Evolutionary conservation across 495 filamentous ascomycete genomes (phyloP).

Genomic region (Chlorociboria aeruginascens): DNA sequence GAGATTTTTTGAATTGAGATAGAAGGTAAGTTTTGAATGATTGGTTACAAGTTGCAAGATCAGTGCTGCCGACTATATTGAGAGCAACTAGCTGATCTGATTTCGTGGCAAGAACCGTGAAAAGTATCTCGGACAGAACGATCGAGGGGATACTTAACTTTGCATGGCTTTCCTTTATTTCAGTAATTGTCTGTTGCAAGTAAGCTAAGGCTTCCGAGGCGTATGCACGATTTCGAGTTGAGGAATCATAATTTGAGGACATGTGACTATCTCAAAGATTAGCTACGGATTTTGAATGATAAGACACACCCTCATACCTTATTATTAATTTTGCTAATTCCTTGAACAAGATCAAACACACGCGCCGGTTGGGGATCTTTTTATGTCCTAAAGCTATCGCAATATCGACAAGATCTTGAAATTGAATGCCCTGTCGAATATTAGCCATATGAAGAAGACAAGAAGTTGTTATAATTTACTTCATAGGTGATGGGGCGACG

Average conservation of each 20-base stretch:
- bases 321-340: conserved; percentile 21
- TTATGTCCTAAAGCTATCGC: conserved; percentile 12
- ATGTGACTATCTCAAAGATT: conserved; percentile 18
- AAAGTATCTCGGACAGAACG: conserved; percentile 6
- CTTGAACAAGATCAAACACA: conserved; percentile 18
- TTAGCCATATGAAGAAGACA: neutral
- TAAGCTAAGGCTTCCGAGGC: conserved; percentile 16
- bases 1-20: conserved; percentile 1
- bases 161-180: conserved; percentile 7
- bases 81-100: neutral
- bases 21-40: conserved; percentile 7
- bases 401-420: conserved; percentile 23
- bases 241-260: conserved; percentile 21
- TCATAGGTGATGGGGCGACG: conserved; percentile 35
- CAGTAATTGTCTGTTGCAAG: conserved; percentile 17
- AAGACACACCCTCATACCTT: conserved; percentile 14
- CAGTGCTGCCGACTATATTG: conserved; percentile 1
- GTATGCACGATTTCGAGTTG: conserved; percentile 22
- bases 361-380: conserved; percentile 4
- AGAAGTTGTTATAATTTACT: conserved; percentile 17
- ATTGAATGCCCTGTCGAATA: conserved; percentile 23
- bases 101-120: conserved; percentile 2
- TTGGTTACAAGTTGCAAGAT: neutral
- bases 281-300: neutral
- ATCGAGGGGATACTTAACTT: conserved; percentile 3